Conservation (phyloP, 2,329 filamentous ascomycete species). For the Neonectria faginata region DNA sequence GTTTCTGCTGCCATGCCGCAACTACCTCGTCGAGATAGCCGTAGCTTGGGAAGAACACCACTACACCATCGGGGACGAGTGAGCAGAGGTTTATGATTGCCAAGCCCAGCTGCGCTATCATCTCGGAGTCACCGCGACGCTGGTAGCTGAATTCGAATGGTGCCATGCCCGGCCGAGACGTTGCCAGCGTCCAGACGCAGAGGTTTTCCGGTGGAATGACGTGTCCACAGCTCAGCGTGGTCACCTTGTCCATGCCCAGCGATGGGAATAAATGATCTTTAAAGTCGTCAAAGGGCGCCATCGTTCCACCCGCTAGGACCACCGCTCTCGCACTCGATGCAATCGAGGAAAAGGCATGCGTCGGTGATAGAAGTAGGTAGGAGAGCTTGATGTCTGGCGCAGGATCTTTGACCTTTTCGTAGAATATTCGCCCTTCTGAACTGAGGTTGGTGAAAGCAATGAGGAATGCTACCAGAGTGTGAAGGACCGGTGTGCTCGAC, state of each 20-base stretch:
- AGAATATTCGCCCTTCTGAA: constrained; percentile 74
- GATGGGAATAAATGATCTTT: constrained; percentile 86
- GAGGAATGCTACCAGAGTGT: constrained; percentile 72
- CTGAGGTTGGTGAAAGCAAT: constrained; percentile 88
- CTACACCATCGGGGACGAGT: constrained; percentile 86
- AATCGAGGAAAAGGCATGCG: constrained; percentile 89
- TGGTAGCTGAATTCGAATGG: constrained; percentile 90
- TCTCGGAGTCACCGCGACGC: constrained; percentile 74
- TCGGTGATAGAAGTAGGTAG: constrained; percentile 91
- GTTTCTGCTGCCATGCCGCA: constrained; percentile 66
- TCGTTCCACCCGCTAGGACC: constrained; percentile 92
- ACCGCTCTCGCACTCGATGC: constrained; percentile 87
- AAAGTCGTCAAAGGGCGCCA: constrained; percentile 97
- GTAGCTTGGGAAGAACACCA: constrained; percentile 97
- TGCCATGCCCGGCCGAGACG: constrained; percentile 54
- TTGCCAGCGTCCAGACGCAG: constrained; percentile 77
- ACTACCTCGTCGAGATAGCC: constrained; percentile 85
- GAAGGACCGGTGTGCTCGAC: constrained; percentile 62
- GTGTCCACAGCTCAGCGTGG: constrained; percentile 91
- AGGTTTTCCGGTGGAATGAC: constrained; percentile 88
- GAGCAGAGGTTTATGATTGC: constrained; percentile 78
- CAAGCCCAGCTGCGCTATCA: constrained; percentile 79
- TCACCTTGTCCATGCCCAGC: constrained; percentile 71
- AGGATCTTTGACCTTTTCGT: constrained; percentile 58
- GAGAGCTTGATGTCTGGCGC: constrained; percentile 71